phyloP scores from a whole-genome alignment of 768 basidiomycete genomes.

The Trametes meyenii region DNA sequence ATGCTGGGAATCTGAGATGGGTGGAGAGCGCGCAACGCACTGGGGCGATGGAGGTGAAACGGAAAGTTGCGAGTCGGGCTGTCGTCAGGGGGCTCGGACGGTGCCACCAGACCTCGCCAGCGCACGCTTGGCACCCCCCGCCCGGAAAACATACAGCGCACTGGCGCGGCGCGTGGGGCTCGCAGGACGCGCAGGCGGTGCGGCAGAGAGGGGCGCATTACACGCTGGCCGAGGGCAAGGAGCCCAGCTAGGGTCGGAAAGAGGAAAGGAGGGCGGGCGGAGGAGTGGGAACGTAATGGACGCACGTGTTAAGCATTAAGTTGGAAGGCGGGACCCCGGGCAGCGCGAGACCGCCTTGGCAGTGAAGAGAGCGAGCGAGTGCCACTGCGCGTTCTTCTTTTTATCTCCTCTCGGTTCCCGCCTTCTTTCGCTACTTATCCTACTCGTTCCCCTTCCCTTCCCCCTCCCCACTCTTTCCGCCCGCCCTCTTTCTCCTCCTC shows the following conservation, averaged over 20 bases:
- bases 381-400: conserved; percentile 15
- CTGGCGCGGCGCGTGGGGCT: background rate
- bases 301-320: conserved; percentile 27
- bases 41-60: conserved; percentile 20
- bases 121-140: conserved; percentile 1
- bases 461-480: conserved; percentile 6
- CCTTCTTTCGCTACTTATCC: conserved; percentile 15
- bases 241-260: background rate
- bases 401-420: conserved; percentile 18
- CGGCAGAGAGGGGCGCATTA: background rate
- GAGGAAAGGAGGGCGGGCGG: background rate
- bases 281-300: conserved; percentile 8
- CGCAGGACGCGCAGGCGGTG: background rate
- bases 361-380: conserved; percentile 7
- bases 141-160: background rate
- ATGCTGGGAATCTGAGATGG: conserved; percentile 22
- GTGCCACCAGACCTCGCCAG: background rate
- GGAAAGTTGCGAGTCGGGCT: conserved; percentile 20
- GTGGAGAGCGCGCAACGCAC: conserved; percentile 10
- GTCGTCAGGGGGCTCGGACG: conserved; percentile 13
- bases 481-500: conserved; percentile 1
- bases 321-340: conserved; percentile 27
- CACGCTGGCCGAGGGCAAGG: background rate
- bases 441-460: conserved; percentile 13
- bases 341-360: conserved; percentile 12